Evolutionary conservation across 1,284 basidiomycete species (phyloP), one percentile per base, ranked within the genome.

Genomic region (Boletus sp.): DNA sequence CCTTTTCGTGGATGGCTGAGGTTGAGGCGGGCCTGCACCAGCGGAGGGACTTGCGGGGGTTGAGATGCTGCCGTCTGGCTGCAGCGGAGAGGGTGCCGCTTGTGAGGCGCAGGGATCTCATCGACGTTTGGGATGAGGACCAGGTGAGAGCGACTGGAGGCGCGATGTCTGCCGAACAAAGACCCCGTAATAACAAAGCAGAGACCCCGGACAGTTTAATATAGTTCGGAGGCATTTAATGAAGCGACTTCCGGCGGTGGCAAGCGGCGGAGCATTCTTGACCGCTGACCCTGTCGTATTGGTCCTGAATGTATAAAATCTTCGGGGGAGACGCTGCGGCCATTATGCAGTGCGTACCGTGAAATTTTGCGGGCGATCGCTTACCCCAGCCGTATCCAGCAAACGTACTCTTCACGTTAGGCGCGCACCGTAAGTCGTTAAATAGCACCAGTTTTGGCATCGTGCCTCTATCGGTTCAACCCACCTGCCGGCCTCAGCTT

Each of bases 1-100:
- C 84, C 27, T 66, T 67, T 50, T 81, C 77, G 39, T 73, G 59
- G 8, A 42, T 39, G 14, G 45, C 19, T 1, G 46, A 41, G 12
- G 52, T 56, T 25, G 55, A 58, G 16, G 50, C 57, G 4, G 44
- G 7, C 39, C 52, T 61, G 27, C 35, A 52, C 52, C n/a, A 55
- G 50, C 27, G 56, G 41, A 35, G 51, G 35, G 41, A 14, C 7
- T 36, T 42, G 3, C 30, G 3, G 7, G 45, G 5, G 22, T 5
- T 32, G 50, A 42, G 37, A 16, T 33, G 7, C 6, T 39, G 41
- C 2, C 41, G 49, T 41, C 48, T 48, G 25, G 48, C 22, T 10
- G 33, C 25, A 36, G 45, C 38, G 17, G 45, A 27, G 33, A 59
- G 26, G 14, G 48, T 43, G 43, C 57, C 34, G 27, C 34, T 56